These are phyloP conservation scores for Pichia sp. DNA, from an alignment of 1,139 yeast genomes.

Conservation along the genomic window DNA sequence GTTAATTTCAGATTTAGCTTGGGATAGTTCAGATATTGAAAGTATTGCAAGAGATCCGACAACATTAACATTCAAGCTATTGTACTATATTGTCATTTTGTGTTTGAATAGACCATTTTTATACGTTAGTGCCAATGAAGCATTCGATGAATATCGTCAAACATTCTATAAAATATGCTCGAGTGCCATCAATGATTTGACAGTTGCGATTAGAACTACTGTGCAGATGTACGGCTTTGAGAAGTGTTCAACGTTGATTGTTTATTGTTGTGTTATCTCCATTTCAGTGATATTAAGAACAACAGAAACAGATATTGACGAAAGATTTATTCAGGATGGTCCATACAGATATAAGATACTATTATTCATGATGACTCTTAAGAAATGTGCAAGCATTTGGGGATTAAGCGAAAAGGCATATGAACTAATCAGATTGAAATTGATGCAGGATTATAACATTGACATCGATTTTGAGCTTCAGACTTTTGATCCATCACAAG, in stretches of 20 bases:
- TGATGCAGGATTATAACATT: constrained; percentile 10
- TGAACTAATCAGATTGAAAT: constrained; percentile 35
- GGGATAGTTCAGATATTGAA: constrained; percentile 45
- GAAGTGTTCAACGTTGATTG: constrained; percentile 46
- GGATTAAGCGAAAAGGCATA: constrained; percentile 48
- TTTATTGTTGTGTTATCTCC: constrained; percentile 47
- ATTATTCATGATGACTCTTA: constrained; percentile 41
- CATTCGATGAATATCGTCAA: constrained; percentile 9
- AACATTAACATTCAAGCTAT: constrained; percentile 48
- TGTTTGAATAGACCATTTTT: constrained; percentile 62
- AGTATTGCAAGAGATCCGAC: constrained; percentile 51
- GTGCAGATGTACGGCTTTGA: constrained; percentile 39
- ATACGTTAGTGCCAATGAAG: constrained; percentile 19
- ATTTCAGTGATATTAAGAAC: constrained; percentile 45
- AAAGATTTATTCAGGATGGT: constrained; percentile 31
- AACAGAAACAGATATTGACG: constrained; percentile 26
- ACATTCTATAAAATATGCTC: constrained; percentile 24
- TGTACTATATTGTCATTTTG: constrained; percentile 53
- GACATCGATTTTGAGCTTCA: constrained; percentile 3
- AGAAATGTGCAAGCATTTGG: constrained; percentile 48
- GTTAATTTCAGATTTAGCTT: constrained; percentile 49
- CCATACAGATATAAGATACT: constrained; percentile 25
- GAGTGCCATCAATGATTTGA: constrained; percentile 33
- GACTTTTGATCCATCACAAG: constrained; percentile 2
- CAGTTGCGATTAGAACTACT: constrained; percentile 33